Base-by-base conservation (phyloP, 257 asterid genomes). In the Fraxinus americana region DNA sequence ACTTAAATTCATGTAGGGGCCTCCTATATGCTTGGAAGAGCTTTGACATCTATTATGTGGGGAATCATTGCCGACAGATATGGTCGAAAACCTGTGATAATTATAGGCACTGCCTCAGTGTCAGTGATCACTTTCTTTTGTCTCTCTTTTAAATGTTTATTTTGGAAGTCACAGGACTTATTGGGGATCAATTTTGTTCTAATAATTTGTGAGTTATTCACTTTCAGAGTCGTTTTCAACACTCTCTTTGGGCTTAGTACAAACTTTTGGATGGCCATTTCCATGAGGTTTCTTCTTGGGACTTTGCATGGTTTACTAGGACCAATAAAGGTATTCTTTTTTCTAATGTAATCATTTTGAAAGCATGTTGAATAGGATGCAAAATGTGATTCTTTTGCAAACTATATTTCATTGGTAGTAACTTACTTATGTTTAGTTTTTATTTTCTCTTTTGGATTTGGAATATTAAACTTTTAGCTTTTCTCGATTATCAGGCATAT, bases 211-310 rank as follows among this genome's bases (percentile, higher is more conserved):
- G 73, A 71, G 71, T 79, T 74, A 29, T 78, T 41, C 68, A 17
- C 83, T 36, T 80, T 35, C 96, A 93, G 97, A 77, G 91, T 88
- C 66, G 85, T 91, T 52, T 91, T 91, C 90, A 93, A 91, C 80
- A 80, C 96, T 38, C 92, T 93, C 19, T 93, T 93, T 86, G 97
- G 98, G 66, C 89, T 93, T 45, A 91, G 98, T 79, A 41, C 85
- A 21, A 89, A 90, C 83, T 93, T 74, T 76, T 89, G 96, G 93
- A 93, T 92, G 98, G 98, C 98, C 59, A 32, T 93, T 76, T 19
- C 79, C 4, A 91, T 84, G 29, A 91, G 98, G 88, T 91, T 92
- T 77, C 90, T 91, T 73, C 93, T 91, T 30, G 98, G 98, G 70
- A 82, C 89, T 82, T 83, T 90, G 85, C 86, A 88, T 76, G 98